Evolutionary conservation across 371 early-diverging fungal species (phyloP), one percentile per base, ranked within the genome.

Genomic region (Fennellomyces sp.): DNA sequence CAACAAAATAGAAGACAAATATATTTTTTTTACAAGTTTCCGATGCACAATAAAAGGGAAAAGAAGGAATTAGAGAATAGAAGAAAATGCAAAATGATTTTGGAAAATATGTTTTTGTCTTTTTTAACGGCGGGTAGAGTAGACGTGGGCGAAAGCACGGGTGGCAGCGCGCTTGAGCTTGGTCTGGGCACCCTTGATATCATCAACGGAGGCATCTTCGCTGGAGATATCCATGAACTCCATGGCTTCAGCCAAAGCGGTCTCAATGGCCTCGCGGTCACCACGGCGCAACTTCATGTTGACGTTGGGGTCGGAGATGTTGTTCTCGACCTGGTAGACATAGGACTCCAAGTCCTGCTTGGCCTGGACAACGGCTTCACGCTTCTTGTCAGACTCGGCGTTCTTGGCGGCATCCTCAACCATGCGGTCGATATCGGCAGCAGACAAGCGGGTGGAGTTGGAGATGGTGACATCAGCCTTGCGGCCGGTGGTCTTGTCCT

Each of bases 371-470:
- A 88, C 80, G 69, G 87, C 91, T 68, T 90, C 91, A 63, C 88
- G 88, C 70, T 85, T 87, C 70, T 87, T 84, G 78, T 95, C 95
- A 69, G 91, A 86, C 42, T 87, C 90, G 81, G 90, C 90, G 85
- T 83, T 89, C 84, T 88, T 85, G 71, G 92, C 94, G 54, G 94
- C 94, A 64, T 96, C 95, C 47, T 72, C 56, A 65, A 97, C 84
- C 91, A 95, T 92, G 64, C 91, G 88, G 65, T 94, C 92, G 59
- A 96, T 93, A 62, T 97, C 95, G 39, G 85, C 88, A 61, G 88
- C 85, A 59, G 94, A 88, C 38, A 97, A 84, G 70, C 95, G 94
- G 60, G 91, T 61, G 68, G 91, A 89, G 84, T 93, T 94, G 81
- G 93, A 87, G 81, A 96, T 94, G 80, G 94, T 94, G 79, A 92